These are phyloP conservation scores for Spencermartinsiella ligniputridi DNA, from an alignment of 1,139 yeast genomes.

Conservation along the genomic window DNA sequence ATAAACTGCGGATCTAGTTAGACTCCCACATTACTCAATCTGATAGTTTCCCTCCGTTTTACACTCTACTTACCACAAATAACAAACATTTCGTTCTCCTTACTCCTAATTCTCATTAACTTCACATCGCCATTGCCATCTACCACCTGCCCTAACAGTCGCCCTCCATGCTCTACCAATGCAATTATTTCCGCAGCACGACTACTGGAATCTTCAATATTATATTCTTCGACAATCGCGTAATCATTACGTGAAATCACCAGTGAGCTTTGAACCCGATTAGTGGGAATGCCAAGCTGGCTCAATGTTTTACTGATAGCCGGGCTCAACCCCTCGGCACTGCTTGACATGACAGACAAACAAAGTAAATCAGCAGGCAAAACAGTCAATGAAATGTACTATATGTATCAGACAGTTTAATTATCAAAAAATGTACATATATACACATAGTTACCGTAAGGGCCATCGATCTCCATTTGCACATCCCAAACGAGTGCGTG, in stretches of 20 bases:
- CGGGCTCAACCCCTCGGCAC: not conserved
- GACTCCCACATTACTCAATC: not conserved
- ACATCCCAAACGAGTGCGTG: no score
- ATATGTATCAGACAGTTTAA: no score
- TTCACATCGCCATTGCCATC: not conserved
- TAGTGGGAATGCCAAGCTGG: not conserved
- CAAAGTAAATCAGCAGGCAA: no score
- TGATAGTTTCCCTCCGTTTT: no score
- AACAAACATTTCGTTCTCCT: not conserved
- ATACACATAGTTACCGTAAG: no score
- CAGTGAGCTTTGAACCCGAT: not conserved
- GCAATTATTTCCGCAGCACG: not conserved
- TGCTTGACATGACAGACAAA: no score
- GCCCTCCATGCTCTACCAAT: not conserved
- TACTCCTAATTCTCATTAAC: not conserved
- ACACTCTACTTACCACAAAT: not conserved
- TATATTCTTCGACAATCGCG: not conserved
- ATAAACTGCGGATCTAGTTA: not conserved
- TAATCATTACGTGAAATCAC: not conserved
- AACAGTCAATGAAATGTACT: no score
- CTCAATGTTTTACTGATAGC: not conserved
- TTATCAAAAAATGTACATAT: no score
- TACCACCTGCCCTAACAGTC: not conserved
- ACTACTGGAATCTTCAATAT: not conserved
- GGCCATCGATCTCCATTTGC: no score